These are phyloP conservation scores for Lathyrus tuberosus DNA, from an alignment of 306 rosid genomes.

Conservation along the genomic window DNA sequence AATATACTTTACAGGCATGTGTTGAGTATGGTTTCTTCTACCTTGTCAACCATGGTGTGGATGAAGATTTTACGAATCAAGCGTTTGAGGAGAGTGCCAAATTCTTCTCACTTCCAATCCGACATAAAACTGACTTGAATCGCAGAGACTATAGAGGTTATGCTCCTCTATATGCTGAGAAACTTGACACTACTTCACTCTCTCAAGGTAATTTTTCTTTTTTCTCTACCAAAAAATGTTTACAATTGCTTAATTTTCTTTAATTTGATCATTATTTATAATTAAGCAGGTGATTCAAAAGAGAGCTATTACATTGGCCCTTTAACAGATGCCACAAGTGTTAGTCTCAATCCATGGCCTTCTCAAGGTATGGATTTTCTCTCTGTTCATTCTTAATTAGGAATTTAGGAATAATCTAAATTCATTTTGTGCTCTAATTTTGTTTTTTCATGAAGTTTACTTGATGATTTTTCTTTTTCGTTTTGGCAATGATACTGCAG, in stretches of 20 bases:
- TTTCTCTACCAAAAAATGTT: neutral
- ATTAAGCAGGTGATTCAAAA: slow-evolving; percentile 66
- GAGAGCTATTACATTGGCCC: too few species aligned
- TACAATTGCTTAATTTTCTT: neutral
- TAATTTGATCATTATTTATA: neutral
- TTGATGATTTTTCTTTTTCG: slow-evolving; percentile 11
- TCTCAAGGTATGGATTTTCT: too few species aligned
- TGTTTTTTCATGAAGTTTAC: slow-evolving; percentile 4
- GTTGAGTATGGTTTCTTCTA: slow-evolving; percentile 83
- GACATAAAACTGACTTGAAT: slow-evolving; percentile 54
- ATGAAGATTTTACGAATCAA: slow-evolving; percentile 44
- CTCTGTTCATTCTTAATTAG: slow-evolving; percentile 13
- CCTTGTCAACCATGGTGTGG: slow-evolving; percentile 80
- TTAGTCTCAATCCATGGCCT: slow-evolving; percentile 80
- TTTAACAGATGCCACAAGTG: slow-evolving; percentile 48
- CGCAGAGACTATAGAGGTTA: slow-evolving; percentile 75
- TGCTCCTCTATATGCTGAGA: slow-evolving; percentile 67
- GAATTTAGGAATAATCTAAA: neutral
- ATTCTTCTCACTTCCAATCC: slow-evolving; percentile 66
- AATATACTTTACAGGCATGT: slow-evolving; percentile 58
- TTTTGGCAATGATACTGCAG: slow-evolving; percentile 49
- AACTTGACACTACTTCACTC: slow-evolving; percentile 55
- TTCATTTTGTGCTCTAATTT: neutral
- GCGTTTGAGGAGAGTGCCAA: slow-evolving; percentile 55
- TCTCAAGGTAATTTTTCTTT: slow-evolving; percentile 53